Evolutionary conservation across 306 rosid genomes (phyloP).

Genomic region (Quercus glauca): DNA sequence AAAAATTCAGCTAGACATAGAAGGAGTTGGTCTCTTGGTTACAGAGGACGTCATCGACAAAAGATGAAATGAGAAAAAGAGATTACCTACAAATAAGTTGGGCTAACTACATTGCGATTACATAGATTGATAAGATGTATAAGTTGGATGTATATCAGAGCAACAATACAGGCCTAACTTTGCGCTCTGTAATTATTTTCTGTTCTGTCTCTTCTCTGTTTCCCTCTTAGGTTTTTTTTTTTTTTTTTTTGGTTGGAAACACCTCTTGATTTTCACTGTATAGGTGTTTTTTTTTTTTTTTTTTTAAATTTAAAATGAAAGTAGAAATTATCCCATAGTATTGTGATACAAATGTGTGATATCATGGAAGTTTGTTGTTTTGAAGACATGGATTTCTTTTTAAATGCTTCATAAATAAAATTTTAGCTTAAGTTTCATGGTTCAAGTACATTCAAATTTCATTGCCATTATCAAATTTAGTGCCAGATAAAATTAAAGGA

Average conservation of each 20-base stretch:
- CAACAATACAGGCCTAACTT: neutral
- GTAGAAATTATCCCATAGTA: neutral
- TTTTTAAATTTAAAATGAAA: too few species aligned
- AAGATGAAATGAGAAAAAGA: conserved; percentile 8
- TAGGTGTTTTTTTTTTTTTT: too few species aligned
- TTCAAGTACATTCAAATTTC: too few species aligned
- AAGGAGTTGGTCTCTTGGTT: conserved; percentile 21
- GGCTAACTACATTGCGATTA: neutral
- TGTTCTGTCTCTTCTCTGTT: neutral
- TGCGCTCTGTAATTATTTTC: neutral
- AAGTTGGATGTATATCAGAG: neutral
- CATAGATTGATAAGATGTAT: neutral
- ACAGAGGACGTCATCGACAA: conserved; percentile 26
- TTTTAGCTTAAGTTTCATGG: too few species aligned
- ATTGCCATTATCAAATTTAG: neutral
- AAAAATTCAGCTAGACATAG: conserved; percentile 11
- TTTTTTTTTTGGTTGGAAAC: neutral
- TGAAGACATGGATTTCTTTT: neutral
- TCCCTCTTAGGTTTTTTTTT: neutral
- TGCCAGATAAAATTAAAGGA: neutral
- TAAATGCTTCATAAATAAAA: neutral
- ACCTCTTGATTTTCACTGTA: too few species aligned
- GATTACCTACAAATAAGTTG: neutral
- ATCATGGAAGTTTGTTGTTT: neutral
- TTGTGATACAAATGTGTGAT: neutral